Conservation (phyloP, 2,329 filamentous ascomycete genomes). For the Talaromyces albobiverticillius region DNA sequence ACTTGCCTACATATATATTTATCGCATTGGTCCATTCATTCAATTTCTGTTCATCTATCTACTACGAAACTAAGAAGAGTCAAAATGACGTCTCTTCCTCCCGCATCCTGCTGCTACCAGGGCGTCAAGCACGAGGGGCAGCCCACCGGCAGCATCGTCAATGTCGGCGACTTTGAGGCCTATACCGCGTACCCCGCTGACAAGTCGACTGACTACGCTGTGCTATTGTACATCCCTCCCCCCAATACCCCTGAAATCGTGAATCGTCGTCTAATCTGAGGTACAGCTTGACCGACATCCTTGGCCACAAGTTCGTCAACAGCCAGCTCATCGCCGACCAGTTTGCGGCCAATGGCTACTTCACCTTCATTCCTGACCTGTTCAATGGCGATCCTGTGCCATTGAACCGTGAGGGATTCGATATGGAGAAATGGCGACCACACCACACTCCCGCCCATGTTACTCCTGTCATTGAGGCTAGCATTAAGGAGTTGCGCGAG, state of each 20-base stretch:
- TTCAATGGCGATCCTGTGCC: slow-evolving; percentile 54
- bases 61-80: neutral
- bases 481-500: slow-evolving; percentile 33
- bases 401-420: slow-evolving; percentile 50
- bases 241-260: neutral
- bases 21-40: no score
- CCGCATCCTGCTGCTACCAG: slow-evolving; percentile 12
- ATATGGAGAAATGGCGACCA: slow-evolving; percentile 43
- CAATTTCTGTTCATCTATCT: no score
- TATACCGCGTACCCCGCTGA: slow-evolving; percentile 50
- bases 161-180: slow-evolving; percentile 40
- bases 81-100: slow-evolving; percentile 10
- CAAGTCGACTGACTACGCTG: slow-evolving; percentile 47
- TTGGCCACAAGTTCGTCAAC: slow-evolving; percentile 53
- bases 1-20: no score
- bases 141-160: slow-evolving; percentile 36
- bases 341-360: slow-evolving; percentile 66
- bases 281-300: slow-evolving; percentile 47
- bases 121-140: slow-evolving; percentile 42
- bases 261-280: neutral
- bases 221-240: slow-evolving; percentile 39
- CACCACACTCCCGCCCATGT: slow-evolving; percentile 40
- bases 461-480: slow-evolving; percentile 47
- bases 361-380: slow-evolving; percentile 61
- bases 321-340: slow-evolving; percentile 64